phyloP scores from a whole-genome alignment of 345 rosid genomes.

The Gossypium bickii region DNA sequence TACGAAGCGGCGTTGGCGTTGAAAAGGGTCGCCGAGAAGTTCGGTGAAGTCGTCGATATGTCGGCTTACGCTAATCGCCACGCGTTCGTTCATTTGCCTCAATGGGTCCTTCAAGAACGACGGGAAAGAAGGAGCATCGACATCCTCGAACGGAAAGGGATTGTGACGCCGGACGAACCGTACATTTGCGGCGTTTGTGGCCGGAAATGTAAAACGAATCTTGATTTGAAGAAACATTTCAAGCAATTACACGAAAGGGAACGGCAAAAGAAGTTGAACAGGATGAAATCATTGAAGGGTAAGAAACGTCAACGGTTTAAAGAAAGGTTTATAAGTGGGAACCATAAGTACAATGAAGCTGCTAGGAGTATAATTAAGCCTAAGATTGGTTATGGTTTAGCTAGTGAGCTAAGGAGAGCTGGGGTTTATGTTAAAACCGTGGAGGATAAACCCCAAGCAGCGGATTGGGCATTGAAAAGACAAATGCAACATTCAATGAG shows the following conservation, averaged over 20 bases:
- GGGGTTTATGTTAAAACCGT: conserved; percentile 82
- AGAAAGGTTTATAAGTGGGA: conserved; percentile 65
- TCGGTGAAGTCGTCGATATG: conserved; percentile 70
- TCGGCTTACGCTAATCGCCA: conserved; percentile 91
- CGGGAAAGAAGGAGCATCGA: conserved; percentile 53
- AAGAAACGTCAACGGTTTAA: conserved; percentile 71
- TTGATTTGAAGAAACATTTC: conserved; percentile 83
- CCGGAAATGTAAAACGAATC: conserved; percentile 69
- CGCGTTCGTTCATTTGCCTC: conserved; percentile 78
- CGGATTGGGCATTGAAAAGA: conserved; percentile 94
- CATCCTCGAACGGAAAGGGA: conserved; percentile 62
- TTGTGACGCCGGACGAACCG: conserved; percentile 30
- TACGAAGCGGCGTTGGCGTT: conserved; percentile 66
- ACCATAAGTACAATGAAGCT: conserved; percentile 70
- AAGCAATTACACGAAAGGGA: conserved; percentile 86
- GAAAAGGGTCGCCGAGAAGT: conserved; percentile 48
- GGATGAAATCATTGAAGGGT: conserved; percentile 77
- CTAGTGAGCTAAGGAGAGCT: conserved; percentile 64
- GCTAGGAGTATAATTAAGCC: conserved; percentile 62
- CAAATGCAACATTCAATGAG: conserved; percentile 92
- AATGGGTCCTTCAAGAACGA: conserved; percentile 68
- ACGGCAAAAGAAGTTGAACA: conserved; percentile 73
- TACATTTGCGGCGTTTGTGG: conserved; percentile 81
- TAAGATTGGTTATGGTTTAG: conserved; percentile 71
- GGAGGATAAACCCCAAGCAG: conserved; percentile 92